Evolutionary conservation across 805 yeast genomes (phyloP).

Genomic region (Ogataea pini): DNA sequence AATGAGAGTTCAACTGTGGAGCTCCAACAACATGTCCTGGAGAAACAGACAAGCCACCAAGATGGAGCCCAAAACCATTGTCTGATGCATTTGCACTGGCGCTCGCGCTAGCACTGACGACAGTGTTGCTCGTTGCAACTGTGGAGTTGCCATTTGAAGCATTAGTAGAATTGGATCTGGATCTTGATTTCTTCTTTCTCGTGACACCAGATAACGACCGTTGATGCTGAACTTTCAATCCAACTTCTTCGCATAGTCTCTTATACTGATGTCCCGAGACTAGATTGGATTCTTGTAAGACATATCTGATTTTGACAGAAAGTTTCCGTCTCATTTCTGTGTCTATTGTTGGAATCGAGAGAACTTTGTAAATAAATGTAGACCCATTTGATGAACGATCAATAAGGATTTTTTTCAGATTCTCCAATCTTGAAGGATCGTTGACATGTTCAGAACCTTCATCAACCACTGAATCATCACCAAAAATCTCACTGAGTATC

Average conservation of each 20-base stretch:
- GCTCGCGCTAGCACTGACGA: neutral
- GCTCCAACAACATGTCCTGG: neutral
- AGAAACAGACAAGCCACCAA: neutral
- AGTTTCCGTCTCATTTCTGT: slow-evolving; percentile 58
- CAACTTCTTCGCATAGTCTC: slow-evolving; percentile 90
- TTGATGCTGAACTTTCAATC: slow-evolving; percentile 44
- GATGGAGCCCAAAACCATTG: neutral
- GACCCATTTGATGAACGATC: slow-evolving; percentile 69
- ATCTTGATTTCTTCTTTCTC: slow-evolving; percentile 30
- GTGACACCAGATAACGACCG: slow-evolving; percentile 24
- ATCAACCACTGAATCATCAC: slow-evolving; percentile 38
- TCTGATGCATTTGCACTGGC: neutral
- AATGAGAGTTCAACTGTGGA: slow-evolving; percentile 12
- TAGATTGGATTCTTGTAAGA: slow-evolving; percentile 60
- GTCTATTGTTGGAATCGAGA: slow-evolving; percentile 70
- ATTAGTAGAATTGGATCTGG: slow-evolving; percentile 30
- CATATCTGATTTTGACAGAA: slow-evolving; percentile 59
- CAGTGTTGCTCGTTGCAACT: neutral
- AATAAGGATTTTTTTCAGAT: slow-evolving; percentile 52
- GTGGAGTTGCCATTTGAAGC: slow-evolving; percentile 6
- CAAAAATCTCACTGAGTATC: slow-evolving; percentile 68
- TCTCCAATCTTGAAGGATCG: slow-evolving; percentile 12
- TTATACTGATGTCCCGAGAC: slow-evolving; percentile 69
- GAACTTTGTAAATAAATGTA: slow-evolving; percentile 74
- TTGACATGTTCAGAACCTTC: slow-evolving; percentile 25